Evolutionary conservation across 2,329 filamentous ascomycete species (phyloP).

Genomic region (Bipolaris oryzae): DNA sequence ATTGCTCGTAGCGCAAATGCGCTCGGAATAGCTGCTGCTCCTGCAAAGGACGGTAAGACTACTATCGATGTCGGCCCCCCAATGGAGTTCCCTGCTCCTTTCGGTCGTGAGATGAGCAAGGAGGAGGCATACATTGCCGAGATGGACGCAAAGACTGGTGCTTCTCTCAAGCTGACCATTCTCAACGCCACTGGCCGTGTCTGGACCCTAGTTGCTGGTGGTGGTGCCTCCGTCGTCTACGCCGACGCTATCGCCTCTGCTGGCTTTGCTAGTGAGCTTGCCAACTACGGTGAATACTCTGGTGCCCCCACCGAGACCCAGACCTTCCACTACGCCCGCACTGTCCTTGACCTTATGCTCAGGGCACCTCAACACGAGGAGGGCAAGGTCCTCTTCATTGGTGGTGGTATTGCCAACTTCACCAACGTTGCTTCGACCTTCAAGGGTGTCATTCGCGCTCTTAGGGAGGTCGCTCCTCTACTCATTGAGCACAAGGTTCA

Average conservation of each 20-base stretch:
- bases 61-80: conserved; percentile 95
- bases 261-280: conserved; percentile 92
- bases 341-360: conserved; percentile 96
- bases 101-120: conserved; percentile 97
- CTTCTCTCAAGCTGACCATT: conserved; percentile 96
- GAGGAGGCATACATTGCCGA: conserved; percentile 99
- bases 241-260: conserved; percentile 97
- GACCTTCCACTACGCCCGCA: conserved; percentile 98
- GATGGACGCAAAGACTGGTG: conserved; percentile 98
- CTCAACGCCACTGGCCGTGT: conserved; percentile 90
- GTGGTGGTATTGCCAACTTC: conserved; percentile 99
- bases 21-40: conserved; percentile 76
- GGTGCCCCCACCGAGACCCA: conserved; percentile 98
- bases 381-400: conserved; percentile 99
- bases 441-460: conserved; percentile 98
- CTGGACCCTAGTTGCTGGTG: conserved; percentile 98
- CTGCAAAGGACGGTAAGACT: conserved; percentile 72
- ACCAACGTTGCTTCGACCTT: conserved; percentile 99
- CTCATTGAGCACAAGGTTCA: conserved; percentile 96
- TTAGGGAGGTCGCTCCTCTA: conserved; percentile 84
- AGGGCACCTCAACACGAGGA: conserved; percentile 82
- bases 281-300: conserved; percentile 99
- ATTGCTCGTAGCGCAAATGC: conserved; percentile 89
- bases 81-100: conserved; percentile 98
- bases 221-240: conserved; percentile 99